phyloP scores from a whole-genome alignment of 1,284 basidiomycete species.

The Puccinia polysora region DNA sequence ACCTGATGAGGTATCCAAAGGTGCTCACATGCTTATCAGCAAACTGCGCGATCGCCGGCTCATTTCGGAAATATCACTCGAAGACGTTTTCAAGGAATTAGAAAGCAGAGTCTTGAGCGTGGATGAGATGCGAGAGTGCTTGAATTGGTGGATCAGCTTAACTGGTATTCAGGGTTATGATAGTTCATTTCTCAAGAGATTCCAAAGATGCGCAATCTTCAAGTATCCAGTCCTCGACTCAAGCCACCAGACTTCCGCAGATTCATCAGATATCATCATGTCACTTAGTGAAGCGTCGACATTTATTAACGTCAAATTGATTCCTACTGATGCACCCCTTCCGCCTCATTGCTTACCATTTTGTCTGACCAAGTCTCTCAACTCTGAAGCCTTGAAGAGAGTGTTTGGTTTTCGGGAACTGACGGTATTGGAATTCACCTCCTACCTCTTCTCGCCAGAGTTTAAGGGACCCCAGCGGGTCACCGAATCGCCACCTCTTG shows the following conservation, averaged over 20 bases:
- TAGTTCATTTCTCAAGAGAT: conserved; percentile 57
- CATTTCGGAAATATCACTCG: conserved; percentile 72
- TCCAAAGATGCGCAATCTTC: conserved; percentile 56
- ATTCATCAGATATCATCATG: conserved; percentile 58
- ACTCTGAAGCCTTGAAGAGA: conserved; percentile 49
- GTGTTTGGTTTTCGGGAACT: conserved; percentile 72
- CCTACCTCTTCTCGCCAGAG: conserved; percentile 61
- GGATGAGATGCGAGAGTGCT: conserved; percentile 71
- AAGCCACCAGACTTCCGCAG: conserved; percentile 46
- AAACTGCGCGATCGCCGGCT: conserved; percentile 65
- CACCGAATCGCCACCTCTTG: conserved; percentile 64
- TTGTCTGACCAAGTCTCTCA: conserved; percentile 62
- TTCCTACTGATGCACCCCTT: conserved; percentile 76
- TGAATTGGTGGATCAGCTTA: conserved; percentile 81
- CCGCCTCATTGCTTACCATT: conserved; percentile 73
- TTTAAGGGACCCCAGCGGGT: conserved; percentile 54
- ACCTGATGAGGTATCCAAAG: conserved; percentile 63
- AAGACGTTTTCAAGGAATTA: conserved; percentile 80
- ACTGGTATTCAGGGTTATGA: conserved; percentile 57
- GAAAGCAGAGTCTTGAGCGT: conserved; percentile 67
- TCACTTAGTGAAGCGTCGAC: conserved; percentile 67
- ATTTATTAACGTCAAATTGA: conserved; percentile 69
- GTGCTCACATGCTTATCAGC: conserved; percentile 65
- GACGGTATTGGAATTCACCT: conserved; percentile 70
- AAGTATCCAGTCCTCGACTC: conserved; percentile 59